Conservation (phyloP, 2,329 filamentous ascomycete species). For the Tolypocladium album region DNA sequence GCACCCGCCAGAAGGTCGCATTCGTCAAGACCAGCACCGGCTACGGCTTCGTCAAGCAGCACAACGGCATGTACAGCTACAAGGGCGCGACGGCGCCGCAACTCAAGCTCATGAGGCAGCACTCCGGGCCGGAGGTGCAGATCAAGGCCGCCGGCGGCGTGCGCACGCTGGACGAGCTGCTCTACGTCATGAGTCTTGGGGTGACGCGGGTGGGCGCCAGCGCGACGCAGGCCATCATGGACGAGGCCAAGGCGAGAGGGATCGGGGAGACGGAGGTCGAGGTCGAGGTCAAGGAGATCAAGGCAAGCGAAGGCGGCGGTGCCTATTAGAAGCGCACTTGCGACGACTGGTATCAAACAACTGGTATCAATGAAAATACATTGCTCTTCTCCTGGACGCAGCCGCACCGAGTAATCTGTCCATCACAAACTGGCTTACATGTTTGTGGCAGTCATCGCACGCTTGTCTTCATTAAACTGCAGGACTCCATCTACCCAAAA, state of each 20-base stretch:
- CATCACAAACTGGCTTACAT: not conserved
- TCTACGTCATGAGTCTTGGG: constrained; percentile 42
- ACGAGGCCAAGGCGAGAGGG: constrained; percentile 39
- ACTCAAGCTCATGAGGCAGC: constrained; percentile 41
- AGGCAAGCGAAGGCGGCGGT: not conserved
- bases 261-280: constrained; percentile 20
- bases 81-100: constrained; percentile 39
- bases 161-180: constrained; percentile 42
- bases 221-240: constrained; percentile 41
- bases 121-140: constrained; percentile 31
- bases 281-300: constrained; percentile 5
- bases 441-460: not conserved
- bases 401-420: not conserved
- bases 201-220: constrained; percentile 46
- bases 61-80: constrained; percentile 39
- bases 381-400: not conserved
- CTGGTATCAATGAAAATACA: not conserved
- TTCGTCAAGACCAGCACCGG: constrained; percentile 53
- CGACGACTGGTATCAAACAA: not conserved
- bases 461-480: not conserved
- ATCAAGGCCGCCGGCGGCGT: constrained; percentile 50
- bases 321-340: not conserved
- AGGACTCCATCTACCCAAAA: not conserved
- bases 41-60: constrained; percentile 48
- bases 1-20: constrained; percentile 35